A percentile compares a stretch with the other conserved stretches of the same genome.
Evolutionary conservation across 1,139 yeast species (phyloP).

Genomic region (Diutina ranongensis): DNA sequence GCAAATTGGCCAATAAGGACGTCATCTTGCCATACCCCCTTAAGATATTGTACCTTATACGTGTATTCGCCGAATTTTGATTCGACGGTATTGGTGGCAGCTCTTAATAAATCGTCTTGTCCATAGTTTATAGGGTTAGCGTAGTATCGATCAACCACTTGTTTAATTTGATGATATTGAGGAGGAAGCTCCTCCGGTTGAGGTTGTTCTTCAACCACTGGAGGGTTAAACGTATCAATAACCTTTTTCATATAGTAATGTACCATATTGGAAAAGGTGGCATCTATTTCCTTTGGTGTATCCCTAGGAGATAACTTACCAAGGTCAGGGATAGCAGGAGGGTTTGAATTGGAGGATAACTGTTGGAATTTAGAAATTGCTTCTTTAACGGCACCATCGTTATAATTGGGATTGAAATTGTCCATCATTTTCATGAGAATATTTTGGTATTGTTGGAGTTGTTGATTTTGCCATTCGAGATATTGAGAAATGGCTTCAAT

Average conservation of each 20-base stretch:
- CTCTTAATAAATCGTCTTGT: constrained; percentile 50
- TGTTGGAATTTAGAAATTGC: constrained; percentile 55
- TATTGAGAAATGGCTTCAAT: constrained; percentile 13
- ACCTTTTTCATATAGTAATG: constrained; percentile 7
- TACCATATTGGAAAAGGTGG: constrained; percentile 7
- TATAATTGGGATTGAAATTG: constrained; percentile 79
- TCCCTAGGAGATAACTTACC: background rate
- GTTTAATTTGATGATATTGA: background rate
- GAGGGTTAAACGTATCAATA: background rate
- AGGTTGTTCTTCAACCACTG: background rate
- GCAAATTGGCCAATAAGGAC: constrained; percentile 45
- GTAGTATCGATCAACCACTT: background rate
- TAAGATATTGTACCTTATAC: constrained; percentile 52
- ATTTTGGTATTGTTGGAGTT: constrained; percentile 23
- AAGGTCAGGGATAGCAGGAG: background rate
- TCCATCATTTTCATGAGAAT: constrained; percentile 35
- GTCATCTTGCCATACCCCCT: constrained; percentile 47
- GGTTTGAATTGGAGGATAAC: constrained; percentile 25
- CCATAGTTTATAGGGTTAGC: constrained; percentile 32
- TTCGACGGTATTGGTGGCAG: constrained; percentile 21
- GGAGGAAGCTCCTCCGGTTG: background rate
- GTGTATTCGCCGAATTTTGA: constrained; percentile 55
- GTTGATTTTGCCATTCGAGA: constrained; percentile 11
- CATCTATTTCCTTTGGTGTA: background rate
- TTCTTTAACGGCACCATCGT: constrained; percentile 75